These are phyloP conservation scores for Ustilago cynodontis DNA, from an alignment of 1,284 basidiomycete genomes.

Conservation along the genomic window DNA sequence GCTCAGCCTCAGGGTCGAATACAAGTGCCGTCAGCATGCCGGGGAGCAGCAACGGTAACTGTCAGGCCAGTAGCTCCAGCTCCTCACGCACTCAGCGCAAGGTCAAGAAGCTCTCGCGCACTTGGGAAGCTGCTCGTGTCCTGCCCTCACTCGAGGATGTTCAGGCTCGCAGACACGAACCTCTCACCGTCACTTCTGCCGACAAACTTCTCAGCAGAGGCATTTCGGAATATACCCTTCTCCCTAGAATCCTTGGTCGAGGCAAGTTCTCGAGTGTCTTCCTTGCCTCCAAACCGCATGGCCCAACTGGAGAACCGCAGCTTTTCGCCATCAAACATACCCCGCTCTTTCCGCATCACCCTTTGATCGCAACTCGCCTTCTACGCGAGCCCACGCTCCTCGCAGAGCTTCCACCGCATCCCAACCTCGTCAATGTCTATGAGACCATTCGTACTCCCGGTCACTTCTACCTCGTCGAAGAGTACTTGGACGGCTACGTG, in stretches of 20 bases:
- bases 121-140: constrained; percentile 36
- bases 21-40: constrained; percentile 12
- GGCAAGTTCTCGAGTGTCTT: constrained; percentile 70
- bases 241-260: constrained; percentile 67
- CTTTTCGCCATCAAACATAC: constrained; percentile 75
- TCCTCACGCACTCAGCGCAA: constrained; percentile 31
- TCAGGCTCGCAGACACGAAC: constrained; percentile 29
- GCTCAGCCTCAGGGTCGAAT: constrained; percentile 27
- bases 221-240: constrained; percentile 68
- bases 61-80: constrained; percentile 18
- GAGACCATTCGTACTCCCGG: constrained; percentile 74
- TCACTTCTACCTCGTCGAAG: constrained; percentile 75
- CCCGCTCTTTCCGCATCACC: constrained; percentile 75
- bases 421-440: constrained; percentile 74
- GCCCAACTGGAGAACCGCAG: constrained; percentile 54
- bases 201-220: constrained; percentile 66
- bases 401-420: constrained; percentile 74
- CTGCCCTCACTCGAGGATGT: constrained; percentile 44
- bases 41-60: constrained; percentile 11
- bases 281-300: constrained; percentile 62
- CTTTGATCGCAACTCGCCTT: constrained; percentile 74
- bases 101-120: constrained; percentile 12
- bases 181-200: constrained; percentile 55
- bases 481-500: constrained; percentile 72
- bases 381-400: constrained; percentile 74